Conservation (phyloP, 805 yeast genomes). For the Kodamaea laetipori region DNA sequence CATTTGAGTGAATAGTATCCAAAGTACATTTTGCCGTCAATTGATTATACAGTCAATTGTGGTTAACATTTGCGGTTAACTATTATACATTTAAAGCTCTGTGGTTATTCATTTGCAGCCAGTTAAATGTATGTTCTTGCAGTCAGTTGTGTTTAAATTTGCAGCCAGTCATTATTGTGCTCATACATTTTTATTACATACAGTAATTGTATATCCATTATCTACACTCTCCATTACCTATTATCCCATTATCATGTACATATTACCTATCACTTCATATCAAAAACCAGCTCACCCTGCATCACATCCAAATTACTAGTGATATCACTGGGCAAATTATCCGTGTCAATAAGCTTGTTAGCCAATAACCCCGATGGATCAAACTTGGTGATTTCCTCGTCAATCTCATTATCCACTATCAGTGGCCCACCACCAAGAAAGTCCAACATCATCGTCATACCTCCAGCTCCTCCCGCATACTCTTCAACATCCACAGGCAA, state of each 20-base stretch:
- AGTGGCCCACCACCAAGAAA: constrained; percentile 71
- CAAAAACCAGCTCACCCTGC: constrained; percentile 49
- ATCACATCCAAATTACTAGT: constrained; percentile 52
- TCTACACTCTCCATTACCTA: too few relatives aligned
- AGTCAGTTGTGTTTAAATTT: too few relatives aligned
- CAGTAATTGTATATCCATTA: too few relatives aligned
- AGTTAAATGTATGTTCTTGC: too few relatives aligned
- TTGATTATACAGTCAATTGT: too few relatives aligned
- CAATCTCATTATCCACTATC: constrained; percentile 41
- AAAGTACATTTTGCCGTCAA: too few relatives aligned
- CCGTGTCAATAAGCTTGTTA: constrained; percentile 53
- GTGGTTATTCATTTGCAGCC: too few relatives aligned
- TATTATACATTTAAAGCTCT: too few relatives aligned
- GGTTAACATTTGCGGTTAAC: too few relatives aligned
- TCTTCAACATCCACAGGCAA: constrained; percentile 91
- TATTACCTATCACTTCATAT: constrained; percentile 22
- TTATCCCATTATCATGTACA: neutral
- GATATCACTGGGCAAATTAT: constrained; percentile 58
- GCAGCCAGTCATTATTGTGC: too few relatives aligned
- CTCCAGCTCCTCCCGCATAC: constrained; percentile 83
- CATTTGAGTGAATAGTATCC: too few relatives aligned
- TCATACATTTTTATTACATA: too few relatives aligned
- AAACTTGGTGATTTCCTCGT: constrained; percentile 41
- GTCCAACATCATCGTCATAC: constrained; percentile 90
- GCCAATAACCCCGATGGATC: constrained; percentile 48